Evolutionary conservation across 345 rosid species (phyloP), one percentile per base, ranked within the genome.

Genomic region (Nasturtium officinale): DNA sequence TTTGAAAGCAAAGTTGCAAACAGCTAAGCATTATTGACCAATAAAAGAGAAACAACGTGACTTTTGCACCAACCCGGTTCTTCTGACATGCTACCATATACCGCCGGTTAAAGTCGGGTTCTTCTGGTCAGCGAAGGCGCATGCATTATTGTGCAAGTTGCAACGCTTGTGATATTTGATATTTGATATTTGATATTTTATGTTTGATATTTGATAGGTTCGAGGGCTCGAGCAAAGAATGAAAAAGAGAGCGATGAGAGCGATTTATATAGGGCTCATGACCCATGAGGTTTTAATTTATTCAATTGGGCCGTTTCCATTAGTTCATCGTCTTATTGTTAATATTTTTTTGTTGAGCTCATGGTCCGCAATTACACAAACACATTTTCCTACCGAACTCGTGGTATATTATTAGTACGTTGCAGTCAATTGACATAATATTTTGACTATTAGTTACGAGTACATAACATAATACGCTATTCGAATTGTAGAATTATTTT

Each of bases 1-100:
- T 76, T 18, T 33, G 6, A 69, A 35, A 54, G 71, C 15, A 61
- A 53, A 75, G 79, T 53, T 68, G 74, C 29, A 53, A 69, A 69
- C 75, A 54, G 71, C 79, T 54, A 33, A 25, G 71, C 65, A 46
- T 15, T 45, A 6, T 32, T 9, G 17, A 68, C 79, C 58, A 75
- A 68, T 30, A 52, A 61, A 75, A 75, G 4, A 4, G 1, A 30
- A 16, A 25, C 79, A 68, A 68, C 74, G 58, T 67, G 54, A 29
- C 56, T 61, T 60, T 8, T 48, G n/a, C 18, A 65, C 61, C 53
- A 33, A 66, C 37, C 78, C 33, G 61, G 67, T 48, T 74, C 54
- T 57, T 63, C 35, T 66, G 17, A 58, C 28, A 50, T 58, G 54
- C 40, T 63, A 4, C 58, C 25, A 23, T 16, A 4, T 56, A 17